Evolutionary conservation across 352 stramenopile genomes (phyloP), one percentile per base, ranked within the genome.

Genomic region (Phytophthora citricola): DNA sequence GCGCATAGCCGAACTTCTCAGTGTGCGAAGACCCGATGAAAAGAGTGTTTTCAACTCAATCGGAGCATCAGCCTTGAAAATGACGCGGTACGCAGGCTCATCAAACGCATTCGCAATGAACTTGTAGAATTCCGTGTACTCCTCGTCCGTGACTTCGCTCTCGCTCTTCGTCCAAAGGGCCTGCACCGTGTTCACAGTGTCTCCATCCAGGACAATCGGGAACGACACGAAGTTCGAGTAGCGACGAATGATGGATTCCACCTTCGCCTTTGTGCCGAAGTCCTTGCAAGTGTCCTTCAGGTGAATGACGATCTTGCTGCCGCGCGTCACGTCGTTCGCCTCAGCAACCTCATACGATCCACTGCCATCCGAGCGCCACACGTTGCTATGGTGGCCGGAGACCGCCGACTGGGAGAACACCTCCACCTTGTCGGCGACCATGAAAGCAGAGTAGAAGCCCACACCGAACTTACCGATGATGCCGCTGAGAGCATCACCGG

Each of bases 171-270:
- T 96, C 98, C 98, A 99, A 41, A 99, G 87, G 5, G 98, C 98
- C 62, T 99, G 88, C 34, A 99, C 91, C 1, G 97, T 99, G 84
- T 99, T 99, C 24, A 99, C 97, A 1, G 90, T 89, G 58, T 98
- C 89, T 6, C 92, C 97, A 75, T 99, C 99, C 22, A 99, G 76
- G 52, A 94, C 79, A 62, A 99, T 99, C 24, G 98, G 98, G 81
- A 99, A 99, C 52, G 93, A 96, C 12, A 99, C 97, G 76, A 99
- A 99, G 75, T 99, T 99, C 34, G 95, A 99, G 85, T 99, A 99
- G 73, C 98, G 97, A 58, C 98, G 97, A 57, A 99, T 96, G 71
- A 99, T 97, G 32, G 87, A 90, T 75, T 99, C 88, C 17, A 99
- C 89, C 46, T 91, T 95, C 62, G 96, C 71, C 31, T 92, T 81